Percentiles rank a stretch among this genome's conserved stretches.
phyloP scores from a whole-genome alignment of 768 basidiomycete genomes.

The Agaricus subrufescens region DNA sequence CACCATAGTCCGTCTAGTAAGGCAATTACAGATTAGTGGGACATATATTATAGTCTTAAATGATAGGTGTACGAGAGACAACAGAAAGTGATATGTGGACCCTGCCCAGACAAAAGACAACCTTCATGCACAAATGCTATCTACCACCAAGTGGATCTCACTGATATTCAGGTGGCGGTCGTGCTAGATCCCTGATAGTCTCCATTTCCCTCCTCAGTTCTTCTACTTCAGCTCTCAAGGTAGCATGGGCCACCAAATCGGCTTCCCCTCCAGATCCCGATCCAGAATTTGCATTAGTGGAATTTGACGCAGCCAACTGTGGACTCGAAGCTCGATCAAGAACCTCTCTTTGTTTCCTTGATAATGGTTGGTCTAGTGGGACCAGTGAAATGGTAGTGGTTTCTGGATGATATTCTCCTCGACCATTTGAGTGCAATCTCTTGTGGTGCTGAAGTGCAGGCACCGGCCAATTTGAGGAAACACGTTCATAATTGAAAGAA shows the following conservation, averaged over 20 bases:
- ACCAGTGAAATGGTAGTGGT: not conserved
- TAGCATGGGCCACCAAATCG: not conserved
- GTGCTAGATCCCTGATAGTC: not conserved
- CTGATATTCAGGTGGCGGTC: not conserved
- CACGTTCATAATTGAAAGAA: not conserved
- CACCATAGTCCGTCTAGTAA: too few species aligned
- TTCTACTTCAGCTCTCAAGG: constrained; percentile 8
- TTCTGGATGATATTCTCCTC: not conserved
- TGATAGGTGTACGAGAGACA: too few species aligned
- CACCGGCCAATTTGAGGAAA: too few species aligned
- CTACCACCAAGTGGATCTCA: not conserved
- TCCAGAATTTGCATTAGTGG: not conserved
- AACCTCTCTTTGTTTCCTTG: not conserved
- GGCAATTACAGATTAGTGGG: too few species aligned
- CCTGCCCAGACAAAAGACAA: too few species aligned
- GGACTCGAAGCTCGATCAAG: not conserved
- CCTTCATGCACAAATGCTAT: not conserved
- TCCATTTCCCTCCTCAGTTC: constrained; percentile 11
- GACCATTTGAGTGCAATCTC: not conserved
- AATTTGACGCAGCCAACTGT: not conserved
- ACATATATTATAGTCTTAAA: too few species aligned
- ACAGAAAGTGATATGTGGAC: too few species aligned
- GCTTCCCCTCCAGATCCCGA: not conserved
- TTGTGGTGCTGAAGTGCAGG: not conserved
- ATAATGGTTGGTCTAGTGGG: not conserved